Percentiles rank a stretch among this genome's conserved stretches.
phyloP scores from a whole-genome alignment of 2,329 filamentous ascomycete genomes.

The Microcyclospora pomicola region DNA sequence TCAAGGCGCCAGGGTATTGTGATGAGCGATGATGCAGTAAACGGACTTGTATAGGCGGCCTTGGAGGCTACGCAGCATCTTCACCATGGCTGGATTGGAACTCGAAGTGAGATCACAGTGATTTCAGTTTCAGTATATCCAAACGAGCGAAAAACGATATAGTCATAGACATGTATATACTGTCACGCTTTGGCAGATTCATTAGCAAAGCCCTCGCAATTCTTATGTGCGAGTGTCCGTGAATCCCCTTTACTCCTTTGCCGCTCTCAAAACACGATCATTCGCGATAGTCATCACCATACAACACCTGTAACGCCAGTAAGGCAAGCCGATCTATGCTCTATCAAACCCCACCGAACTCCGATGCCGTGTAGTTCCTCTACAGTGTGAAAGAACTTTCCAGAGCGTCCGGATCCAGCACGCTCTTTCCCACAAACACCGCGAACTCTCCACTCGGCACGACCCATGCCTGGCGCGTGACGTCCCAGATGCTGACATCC shows the following conservation, averaged over 20 bases:
- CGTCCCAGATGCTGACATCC: constrained; percentile 39
- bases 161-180: no score
- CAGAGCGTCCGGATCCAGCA: constrained; percentile 14
- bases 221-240: no score
- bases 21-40: constrained; percentile 25
- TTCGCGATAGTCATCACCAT: no score
- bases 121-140: no score
- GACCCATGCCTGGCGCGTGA: constrained; percentile 36
- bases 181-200: no score
- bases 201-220: no score
- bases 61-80: no score
- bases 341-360: not conserved
- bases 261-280: no score
- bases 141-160: no score
- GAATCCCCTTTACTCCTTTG: no score
- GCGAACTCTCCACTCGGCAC: constrained; percentile 31
- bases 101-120: no score
- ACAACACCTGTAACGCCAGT: constrained; percentile 1
- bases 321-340: not conserved
- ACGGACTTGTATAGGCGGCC: not conserved
- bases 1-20: constrained; percentile 49
- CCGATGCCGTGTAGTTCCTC: constrained; percentile 9
- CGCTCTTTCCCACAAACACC: constrained; percentile 33
- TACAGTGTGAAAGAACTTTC: constrained; percentile 8
- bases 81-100: no score